Evolutionary conservation across 176 grass and related monocot genomes (phyloP).

Genomic region (Secale cereale): DNA sequence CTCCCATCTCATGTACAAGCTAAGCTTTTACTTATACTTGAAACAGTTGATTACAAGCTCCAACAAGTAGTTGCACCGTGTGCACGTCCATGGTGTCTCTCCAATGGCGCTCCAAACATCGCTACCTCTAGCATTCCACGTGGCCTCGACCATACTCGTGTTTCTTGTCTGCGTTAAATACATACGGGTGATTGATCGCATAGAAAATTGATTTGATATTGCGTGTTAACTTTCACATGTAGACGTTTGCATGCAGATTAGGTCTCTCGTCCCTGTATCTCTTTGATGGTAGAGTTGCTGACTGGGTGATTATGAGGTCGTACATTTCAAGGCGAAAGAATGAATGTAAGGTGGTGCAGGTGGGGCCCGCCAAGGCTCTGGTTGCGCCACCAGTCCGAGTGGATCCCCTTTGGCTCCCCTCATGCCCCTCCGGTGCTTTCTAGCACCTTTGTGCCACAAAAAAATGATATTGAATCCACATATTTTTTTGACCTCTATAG

Average conservation of each 20-base stretch:
- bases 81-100: background rate
- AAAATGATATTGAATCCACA: too few species aligned
- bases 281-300: background rate
- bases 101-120: conserved; percentile 12
- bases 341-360: too few species aligned
- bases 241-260: background rate
- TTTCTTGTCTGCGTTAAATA: conserved; percentile 52
- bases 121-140: conserved; percentile 36
- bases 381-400: too few species aligned
- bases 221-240: too few species aligned
- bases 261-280: background rate
- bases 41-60: background rate
- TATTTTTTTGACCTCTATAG: too few species aligned
- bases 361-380: too few species aligned
- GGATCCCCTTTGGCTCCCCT: too few species aligned
- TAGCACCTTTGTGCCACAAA: too few species aligned
- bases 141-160: background rate
- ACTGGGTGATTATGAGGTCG: background rate
- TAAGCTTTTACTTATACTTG: background rate
- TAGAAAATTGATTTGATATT: background rate
- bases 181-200: background rate
- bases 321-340: background rate
- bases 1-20: background rate
- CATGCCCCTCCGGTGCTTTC: too few species aligned
- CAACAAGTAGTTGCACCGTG: background rate